These are phyloP conservation scores for Fusarium tuaranense DNA, from an alignment of 2,329 filamentous ascomycete species.

Conservation along the genomic window DNA sequence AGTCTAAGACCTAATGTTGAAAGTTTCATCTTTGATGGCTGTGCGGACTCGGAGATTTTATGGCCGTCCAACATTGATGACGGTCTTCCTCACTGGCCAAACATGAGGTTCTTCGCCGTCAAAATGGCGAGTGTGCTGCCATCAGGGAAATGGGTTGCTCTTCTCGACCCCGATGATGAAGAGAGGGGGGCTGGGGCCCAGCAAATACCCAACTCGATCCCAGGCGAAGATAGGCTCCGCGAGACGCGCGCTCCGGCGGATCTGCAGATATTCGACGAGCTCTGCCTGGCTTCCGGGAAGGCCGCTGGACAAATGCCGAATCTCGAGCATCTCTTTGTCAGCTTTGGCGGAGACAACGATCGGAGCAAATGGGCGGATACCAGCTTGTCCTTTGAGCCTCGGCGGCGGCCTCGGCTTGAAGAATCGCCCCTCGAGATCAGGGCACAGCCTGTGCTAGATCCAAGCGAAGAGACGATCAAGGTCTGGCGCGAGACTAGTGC, in stretches of 20 bases:
- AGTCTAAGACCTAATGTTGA: background rate
- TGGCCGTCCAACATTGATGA: background rate
- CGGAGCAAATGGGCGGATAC: background rate
- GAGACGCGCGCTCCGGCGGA: background rate
- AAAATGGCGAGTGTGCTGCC: background rate
- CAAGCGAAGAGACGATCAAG: background rate
- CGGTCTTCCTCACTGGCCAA: background rate
- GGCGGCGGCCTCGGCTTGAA: background rate
- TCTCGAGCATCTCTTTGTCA: background rate
- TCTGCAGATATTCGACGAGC: background rate
- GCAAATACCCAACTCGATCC: background rate
- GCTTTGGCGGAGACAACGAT: background rate
- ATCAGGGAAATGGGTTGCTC: background rate
- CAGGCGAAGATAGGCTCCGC: background rate
- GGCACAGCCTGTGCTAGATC: background rate
- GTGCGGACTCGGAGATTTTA: background rate
- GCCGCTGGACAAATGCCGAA: background rate
- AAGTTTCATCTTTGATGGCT: background rate
- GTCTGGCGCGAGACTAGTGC: background rate
- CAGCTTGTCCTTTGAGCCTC: background rate
- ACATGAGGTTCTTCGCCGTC: background rate
- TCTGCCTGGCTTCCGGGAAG: background rate
- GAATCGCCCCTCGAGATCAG: background rate
- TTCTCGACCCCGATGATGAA: background rate
- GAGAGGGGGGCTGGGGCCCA: background rate